Evolutionary conservation across 2,329 filamentous ascomycete genomes (phyloP).

Genomic region (Hypomyces rosellus): DNA sequence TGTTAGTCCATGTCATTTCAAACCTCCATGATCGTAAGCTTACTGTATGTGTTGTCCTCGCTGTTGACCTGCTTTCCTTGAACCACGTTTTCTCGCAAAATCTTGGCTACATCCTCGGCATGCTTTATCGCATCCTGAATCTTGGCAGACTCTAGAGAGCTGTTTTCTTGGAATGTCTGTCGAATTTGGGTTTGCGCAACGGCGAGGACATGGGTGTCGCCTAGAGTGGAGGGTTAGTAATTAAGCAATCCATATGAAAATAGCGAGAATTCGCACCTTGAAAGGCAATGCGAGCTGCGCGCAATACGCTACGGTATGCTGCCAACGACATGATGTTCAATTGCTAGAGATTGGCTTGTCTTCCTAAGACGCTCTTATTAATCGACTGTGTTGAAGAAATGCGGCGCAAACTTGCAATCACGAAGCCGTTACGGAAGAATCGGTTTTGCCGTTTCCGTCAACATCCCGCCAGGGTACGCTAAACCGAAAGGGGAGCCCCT

Average conservation of each 20-base stretch:
- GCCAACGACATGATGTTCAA: conserved; percentile 54
- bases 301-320: conserved; percentile 76
- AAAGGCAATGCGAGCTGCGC: conserved; percentile 77
- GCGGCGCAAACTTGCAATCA: neutral
- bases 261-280: conserved; percentile 48
- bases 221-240: conserved; percentile 36
- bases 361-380: neutral
- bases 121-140: conserved; percentile 62
- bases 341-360: neutral
- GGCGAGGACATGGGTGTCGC: conserved; percentile 60
- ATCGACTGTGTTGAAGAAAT: neutral
- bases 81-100: conserved; percentile 79
- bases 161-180: conserved; percentile 63
- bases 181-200: conserved; percentile 71
- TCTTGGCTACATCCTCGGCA: conserved; percentile 73
- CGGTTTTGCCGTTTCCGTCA: conserved; percentile 20
- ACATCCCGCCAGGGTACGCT: neutral
- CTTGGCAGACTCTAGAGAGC: conserved; percentile 51
- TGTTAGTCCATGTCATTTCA: neutral
- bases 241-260: neutral
- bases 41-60: conserved; percentile 52
- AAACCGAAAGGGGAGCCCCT: neutral
- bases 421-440: conserved; percentile 11
- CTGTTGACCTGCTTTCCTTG: conserved; percentile 59
- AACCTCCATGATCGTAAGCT: conserved; percentile 23